Percentiles rank a stretch among this genome's conserved stretches.
Conservation (phyloP, 306 rosid species). For the Urtica urens region DNA sequence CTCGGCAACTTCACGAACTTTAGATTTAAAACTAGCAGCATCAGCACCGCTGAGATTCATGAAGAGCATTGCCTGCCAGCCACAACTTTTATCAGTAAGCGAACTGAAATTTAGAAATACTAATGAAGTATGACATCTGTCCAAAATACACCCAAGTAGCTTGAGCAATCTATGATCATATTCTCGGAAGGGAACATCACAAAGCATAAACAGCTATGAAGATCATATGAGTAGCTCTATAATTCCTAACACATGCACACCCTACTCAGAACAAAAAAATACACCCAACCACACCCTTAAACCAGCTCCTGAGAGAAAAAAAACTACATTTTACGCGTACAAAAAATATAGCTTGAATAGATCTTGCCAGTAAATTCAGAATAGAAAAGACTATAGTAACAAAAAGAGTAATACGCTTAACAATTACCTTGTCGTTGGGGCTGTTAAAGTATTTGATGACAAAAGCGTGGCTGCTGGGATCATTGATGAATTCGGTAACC, state of each 20-base stretch:
- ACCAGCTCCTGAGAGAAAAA: no score
- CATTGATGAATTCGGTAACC: conserved; percentile 56
- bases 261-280: no score
- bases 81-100: conserved; percentile 10
- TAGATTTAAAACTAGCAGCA: conserved; percentile 53
- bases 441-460: conserved; percentile 55
- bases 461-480: conserved; percentile 56
- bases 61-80: conserved; percentile 76
- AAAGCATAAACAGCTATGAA: no score
- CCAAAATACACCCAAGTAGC: neutral
- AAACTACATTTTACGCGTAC: no score
- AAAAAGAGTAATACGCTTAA: neutral
- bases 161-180: neutral
- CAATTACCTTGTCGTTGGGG: conserved; percentile 46
- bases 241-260: no score
- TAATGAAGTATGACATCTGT: neutral
- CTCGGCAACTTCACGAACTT: conserved; percentile 69
- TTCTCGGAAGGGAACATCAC: no score
- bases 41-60: conserved; percentile 46
- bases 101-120: neutral
- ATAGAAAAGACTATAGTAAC: conserved; percentile 1
- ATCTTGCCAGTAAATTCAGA: no score
- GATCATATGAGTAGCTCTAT: no score
- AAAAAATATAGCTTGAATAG: no score
- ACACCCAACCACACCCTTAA: no score